Evolutionary conservation across 441 rosid genomes (phyloP), one percentile per base, ranked within the genome.

Genomic region (Pelargonium cotyledonis): DNA sequence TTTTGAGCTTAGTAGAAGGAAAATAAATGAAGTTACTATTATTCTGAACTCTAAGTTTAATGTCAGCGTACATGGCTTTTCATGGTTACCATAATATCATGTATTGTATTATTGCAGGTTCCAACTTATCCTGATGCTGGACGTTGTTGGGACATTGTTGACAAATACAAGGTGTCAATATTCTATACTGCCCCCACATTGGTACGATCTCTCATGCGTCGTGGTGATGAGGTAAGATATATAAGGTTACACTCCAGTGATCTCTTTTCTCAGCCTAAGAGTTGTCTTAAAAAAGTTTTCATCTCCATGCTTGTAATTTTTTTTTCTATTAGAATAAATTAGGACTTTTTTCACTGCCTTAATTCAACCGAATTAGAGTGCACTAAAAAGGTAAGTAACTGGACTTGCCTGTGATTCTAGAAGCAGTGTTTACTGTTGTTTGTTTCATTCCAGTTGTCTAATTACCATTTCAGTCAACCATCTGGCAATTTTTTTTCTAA

Each of bases 181-280:
- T 95, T 95, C 78, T 95, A 95, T 74, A 95, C 99, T 65, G 98
- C 99, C 44, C 99, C 99, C 6, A 91, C 99, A 8, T 81, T 95
- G 85, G 92, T 95, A 83, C 93, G 99, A 68, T 90, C 97, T 63
- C 98, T 95, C 74, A 95, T 95, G 99, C 97, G 99, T 5, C 97
- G 85, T 10, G 87, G 96, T 63, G 84, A 85, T 66, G 79, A 86
- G 96, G 97, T 80, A 85, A 78, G 83, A 67, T 67, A 19, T 68
- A 72, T 21, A 9, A 21, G 65, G 12, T 61, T 61, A 9, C 40
- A 29, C 8, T 12, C 16, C 55, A 8, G 65, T 9, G 6, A 61
- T 61, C 61, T 55, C 61, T 55, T 16, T 53, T 8, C 8, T 8
- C 19, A 16, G 21, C 61, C 61, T 15, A 16, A 55, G 19, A 16